Evolutionary conservation across 768 basidiomycete genomes (phyloP).

Genomic region (Tulasnella sp.): DNA sequence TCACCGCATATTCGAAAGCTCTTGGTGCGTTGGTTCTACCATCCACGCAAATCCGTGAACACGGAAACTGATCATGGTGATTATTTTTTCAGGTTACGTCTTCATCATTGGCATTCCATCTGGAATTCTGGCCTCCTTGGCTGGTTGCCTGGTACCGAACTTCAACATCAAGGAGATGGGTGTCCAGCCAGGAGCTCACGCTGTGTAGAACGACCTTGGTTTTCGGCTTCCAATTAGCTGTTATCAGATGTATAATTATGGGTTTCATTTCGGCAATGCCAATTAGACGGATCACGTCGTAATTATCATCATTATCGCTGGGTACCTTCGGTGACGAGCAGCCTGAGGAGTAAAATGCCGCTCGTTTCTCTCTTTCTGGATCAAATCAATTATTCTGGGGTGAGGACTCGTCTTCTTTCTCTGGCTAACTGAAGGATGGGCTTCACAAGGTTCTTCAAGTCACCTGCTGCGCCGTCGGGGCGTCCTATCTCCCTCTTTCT

Average conservation of each 20-base stretch:
- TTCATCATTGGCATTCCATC: conserved; percentile 20
- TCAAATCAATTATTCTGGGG: background rate
- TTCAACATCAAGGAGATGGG: conserved; percentile 27
- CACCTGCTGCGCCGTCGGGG: background rate
- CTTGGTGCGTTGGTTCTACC: conserved; percentile 2
- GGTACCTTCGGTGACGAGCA: conserved; percentile 5
- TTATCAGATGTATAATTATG: too few species aligned
- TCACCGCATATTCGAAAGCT: conserved; percentile 24
- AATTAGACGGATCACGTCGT: too few species aligned
- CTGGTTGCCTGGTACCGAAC: conserved; percentile 29
- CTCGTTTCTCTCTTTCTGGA: conserved; percentile 9
- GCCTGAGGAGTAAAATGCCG: conserved; percentile 1
- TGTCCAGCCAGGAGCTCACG: conserved; percentile 12
- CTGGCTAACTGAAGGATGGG: conserved; percentile 75
- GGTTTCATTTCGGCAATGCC: too few species aligned
- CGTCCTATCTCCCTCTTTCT: background rate
- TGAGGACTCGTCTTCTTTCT: too few species aligned
- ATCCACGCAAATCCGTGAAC: background rate
- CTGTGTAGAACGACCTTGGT: background rate
- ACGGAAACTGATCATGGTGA: background rate
- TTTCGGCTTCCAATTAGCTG: background rate
- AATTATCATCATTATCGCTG: background rate
- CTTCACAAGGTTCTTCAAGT: conserved; percentile 52
- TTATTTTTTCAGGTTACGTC: conserved; percentile 1
- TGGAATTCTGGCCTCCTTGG: background rate